Evolutionary conservation across 345 rosid genomes (phyloP), one percentile per base, ranked within the genome.

Genomic region (Gossypium longicalyx): DNA sequence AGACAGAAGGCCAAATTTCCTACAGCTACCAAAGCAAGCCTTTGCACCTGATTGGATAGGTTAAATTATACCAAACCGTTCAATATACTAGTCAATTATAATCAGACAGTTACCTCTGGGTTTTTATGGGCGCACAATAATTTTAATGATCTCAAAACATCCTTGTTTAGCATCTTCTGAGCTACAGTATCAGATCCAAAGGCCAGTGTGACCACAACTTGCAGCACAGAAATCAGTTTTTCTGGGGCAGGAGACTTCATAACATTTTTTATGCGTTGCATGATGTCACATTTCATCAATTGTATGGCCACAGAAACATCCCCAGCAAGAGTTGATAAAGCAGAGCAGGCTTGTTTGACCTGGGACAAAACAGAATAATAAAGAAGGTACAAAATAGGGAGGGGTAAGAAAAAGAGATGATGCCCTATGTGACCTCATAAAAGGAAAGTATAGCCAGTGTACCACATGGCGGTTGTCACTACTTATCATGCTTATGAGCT

Each of bases 401-500:
- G 22, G 20, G 43, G 16, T 9, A 68, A 49, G 44, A 71, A 62
- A 67, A 74, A 72, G 22, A 20, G 80, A 49, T 57, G 29, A 57
- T 57, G 70, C 12, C 75, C 51, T 56, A 49, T 27, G 27, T 19
- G 25, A 56, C 60, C 12, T 56, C 64, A 38, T 61, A 74, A 45
- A 43, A 72, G 77, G 77, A 61, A 74, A 80, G 74, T 54, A 74
- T 74, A 74, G 66, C 54, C 57, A 80, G 79, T 87, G 70, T 90
- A 95, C 98, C 97, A 90, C 98, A 48, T 93, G 97, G 60, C 81
- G 91, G 41, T 93, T 83, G 80, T 95, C 99, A 79, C 98, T 93
- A 79, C 92, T 93, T 79, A 96, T 96, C 99, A 93, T 96, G 72
- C 99, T 96, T 85, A 96, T 93, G 73, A 96, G 97, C 86, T 96